A percentile compares a stretch with the other conserved stretches of the same genome.
phyloP scores from a whole-genome alignment of 2,329 filamentous ascomycete genomes.

The Plectosphaerella cucumerina region DNA sequence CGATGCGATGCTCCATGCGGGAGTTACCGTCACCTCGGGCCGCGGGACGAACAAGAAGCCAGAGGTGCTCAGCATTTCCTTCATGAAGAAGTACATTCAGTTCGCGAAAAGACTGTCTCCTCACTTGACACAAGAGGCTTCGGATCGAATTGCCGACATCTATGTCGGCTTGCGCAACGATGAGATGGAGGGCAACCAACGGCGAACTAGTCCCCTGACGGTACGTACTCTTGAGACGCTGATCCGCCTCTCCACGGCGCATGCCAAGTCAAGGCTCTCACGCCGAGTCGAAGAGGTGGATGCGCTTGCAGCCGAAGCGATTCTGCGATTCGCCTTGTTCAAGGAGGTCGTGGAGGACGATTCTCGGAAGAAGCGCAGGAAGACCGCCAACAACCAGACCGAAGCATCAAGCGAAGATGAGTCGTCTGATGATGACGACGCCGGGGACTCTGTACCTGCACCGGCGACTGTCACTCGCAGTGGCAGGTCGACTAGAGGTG shows the following conservation, averaged over 20 bases:
- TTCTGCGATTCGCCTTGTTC: conserved; percentile 92
- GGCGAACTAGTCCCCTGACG: conserved; percentile 90
- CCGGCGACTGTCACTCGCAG: conserved; percentile 27
- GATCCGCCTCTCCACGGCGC: conserved; percentile 95
- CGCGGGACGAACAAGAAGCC: conserved; percentile 71
- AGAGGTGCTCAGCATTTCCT: conserved; percentile 91
- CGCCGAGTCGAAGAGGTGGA: conserved; percentile 86
- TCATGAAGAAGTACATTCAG: conserved; percentile 99
- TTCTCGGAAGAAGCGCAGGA: conserved; percentile 78
- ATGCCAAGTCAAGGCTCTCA: conserved; percentile 88
- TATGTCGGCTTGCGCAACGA: conserved; percentile 95
- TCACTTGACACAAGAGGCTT: conserved; percentile 82
- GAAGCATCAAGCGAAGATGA: conserved; percentile 57
- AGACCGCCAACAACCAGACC: conserved; percentile 55
- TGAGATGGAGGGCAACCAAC: conserved; percentile 89
- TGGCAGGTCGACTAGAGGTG: conserved; percentile 21
- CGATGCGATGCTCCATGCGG: conserved; percentile 91
- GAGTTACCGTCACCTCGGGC: conserved; percentile 72
- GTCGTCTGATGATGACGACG: conserved; percentile 58
- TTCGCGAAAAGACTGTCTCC: conserved; percentile 96
- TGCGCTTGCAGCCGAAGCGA: conserved; percentile 80
- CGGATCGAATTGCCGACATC: conserved; percentile 84
- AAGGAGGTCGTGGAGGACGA: conserved; percentile 84
- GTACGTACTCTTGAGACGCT: conserved; percentile 95
- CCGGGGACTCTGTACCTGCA: conserved; percentile 2